Conservation (phyloP, 495 filamentous ascomycete genomes). For the Oleoguttula mirabilis region DNA sequence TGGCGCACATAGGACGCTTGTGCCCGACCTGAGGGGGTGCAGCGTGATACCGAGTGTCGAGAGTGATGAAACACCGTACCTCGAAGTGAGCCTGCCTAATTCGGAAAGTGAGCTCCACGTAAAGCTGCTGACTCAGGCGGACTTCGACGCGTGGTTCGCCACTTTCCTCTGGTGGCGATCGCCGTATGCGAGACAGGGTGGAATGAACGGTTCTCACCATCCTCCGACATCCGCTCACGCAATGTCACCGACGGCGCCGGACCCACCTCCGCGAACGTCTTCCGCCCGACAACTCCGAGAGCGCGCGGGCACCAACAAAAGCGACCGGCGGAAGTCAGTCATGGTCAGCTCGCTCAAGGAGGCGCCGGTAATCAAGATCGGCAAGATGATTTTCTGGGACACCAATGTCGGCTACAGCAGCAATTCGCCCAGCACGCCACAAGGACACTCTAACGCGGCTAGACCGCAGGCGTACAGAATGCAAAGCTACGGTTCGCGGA, state of each 20-base stretch:
- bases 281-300: slow-evolving; percentile 8
- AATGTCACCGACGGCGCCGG: slow-evolving; percentile 1
- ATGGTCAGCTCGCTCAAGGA: slow-evolving; percentile 53
- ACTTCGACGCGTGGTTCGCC: slow-evolving; percentile 85
- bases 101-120: slow-evolving; percentile 60
- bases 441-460: neutral
- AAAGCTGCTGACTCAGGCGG: slow-evolving; percentile 57
- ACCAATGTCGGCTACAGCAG: slow-evolving; percentile 45
- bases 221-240: neutral
- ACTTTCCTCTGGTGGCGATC: slow-evolving; percentile 92
- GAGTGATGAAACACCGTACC: slow-evolving; percentile 52
- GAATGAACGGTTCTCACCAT: neutral
- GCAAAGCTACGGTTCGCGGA: slow-evolving; percentile 41
- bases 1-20: slow-evolving; percentile 45
- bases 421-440: slow-evolving; percentile 18
- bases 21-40: slow-evolving; percentile 80
- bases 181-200: slow-evolving; percentile 37
- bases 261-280: slow-evolving; percentile 11
- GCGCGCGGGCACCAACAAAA: slow-evolving; percentile 14
- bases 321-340: slow-evolving; percentile 43
- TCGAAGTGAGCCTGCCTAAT: slow-evolving; percentile 65
- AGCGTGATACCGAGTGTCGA: slow-evolving; percentile 53
- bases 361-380: slow-evolving; percentile 89
- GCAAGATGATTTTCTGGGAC: slow-evolving; percentile 87
- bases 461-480: slow-evolving; percentile 41